A percentile compares a stretch with the other conserved stretches of the same genome.
Conservation (phyloP, 176 grass and related monocot species). For the Carex cristatella region DNA sequence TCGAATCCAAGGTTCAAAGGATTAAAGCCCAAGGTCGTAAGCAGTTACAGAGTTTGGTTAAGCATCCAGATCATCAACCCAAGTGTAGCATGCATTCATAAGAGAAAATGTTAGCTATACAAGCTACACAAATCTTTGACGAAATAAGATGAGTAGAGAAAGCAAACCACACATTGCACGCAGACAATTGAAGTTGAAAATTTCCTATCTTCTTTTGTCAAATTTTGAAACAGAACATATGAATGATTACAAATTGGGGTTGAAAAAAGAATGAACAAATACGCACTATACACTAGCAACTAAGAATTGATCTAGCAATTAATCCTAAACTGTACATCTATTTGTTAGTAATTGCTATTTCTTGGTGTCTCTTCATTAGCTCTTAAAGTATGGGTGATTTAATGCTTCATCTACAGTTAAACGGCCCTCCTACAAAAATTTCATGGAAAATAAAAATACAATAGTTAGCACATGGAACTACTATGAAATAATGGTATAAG, state of each 20-base stretch:
- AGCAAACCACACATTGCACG: neutral
- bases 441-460: constrained; percentile 10
- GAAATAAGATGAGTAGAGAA: neutral
- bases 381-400: constrained; percentile 82
- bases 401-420: constrained; percentile 81
- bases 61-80: neutral
- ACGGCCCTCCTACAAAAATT: constrained; percentile 55
- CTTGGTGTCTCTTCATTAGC: neutral
- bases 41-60: neutral
- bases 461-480: neutral
- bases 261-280: constrained; percentile 1
- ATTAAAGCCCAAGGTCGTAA: neutral
- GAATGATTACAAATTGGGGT: neutral
- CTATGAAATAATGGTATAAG: neutral
- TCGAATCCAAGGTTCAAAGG: neutral
- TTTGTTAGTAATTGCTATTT: neutral
- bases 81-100: neutral
- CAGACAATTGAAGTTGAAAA: neutral
- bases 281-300: neutral
- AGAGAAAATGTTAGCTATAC: neutral
- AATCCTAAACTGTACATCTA: neutral
- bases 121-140: neutral
- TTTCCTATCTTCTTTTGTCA: neutral
- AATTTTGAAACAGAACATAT: neutral
- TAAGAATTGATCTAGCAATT: neutral